phyloP scores from a whole-genome alignment of 169 alveolate species.

The Fabrea salina region DNA sequence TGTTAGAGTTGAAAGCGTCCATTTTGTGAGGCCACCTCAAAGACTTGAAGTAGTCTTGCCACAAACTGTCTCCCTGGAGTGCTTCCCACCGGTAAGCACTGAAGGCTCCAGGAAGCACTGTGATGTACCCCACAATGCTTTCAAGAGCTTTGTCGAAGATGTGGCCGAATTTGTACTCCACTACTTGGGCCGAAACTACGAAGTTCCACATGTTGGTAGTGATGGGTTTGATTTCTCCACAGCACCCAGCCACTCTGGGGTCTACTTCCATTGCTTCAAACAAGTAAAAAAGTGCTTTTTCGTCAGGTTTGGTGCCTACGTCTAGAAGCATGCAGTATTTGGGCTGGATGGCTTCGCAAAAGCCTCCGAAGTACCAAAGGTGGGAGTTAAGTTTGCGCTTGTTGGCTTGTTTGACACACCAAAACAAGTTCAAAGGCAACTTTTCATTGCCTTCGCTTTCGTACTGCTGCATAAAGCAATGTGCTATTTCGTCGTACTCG shows the following conservation, averaged over 20 bases:
- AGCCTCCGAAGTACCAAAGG: conserved; percentile 37
- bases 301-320: conserved; percentile 22
- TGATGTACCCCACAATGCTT: conserved; percentile 31
- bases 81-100: conserved; percentile 46
- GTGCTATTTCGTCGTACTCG: conserved; percentile 9
- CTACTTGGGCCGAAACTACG: conserved; percentile 26
- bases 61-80: conserved; percentile 17
- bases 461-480: neutral
- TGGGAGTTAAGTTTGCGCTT: conserved; percentile 26
- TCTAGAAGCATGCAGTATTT: conserved; percentile 23
- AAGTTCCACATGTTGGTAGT: neutral
- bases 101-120: conserved; percentile 45
- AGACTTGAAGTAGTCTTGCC: conserved; percentile 40
- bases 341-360: conserved; percentile 22
- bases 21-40: conserved; percentile 5
- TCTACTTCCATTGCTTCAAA: conserved; percentile 35
- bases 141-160: conserved; percentile 44
- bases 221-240: conserved; percentile 41
- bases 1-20: conserved; percentile 37
- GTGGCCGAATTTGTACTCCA: conserved; percentile 38
- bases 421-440: neutral
- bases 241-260: conserved; percentile 30
- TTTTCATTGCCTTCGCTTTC: neutral
- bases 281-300: neutral
- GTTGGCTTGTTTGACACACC: conserved; percentile 18